These are phyloP conservation scores for Candida fluviatilis DNA, from an alignment of 805 yeast species.

Conservation along the genomic window DNA sequence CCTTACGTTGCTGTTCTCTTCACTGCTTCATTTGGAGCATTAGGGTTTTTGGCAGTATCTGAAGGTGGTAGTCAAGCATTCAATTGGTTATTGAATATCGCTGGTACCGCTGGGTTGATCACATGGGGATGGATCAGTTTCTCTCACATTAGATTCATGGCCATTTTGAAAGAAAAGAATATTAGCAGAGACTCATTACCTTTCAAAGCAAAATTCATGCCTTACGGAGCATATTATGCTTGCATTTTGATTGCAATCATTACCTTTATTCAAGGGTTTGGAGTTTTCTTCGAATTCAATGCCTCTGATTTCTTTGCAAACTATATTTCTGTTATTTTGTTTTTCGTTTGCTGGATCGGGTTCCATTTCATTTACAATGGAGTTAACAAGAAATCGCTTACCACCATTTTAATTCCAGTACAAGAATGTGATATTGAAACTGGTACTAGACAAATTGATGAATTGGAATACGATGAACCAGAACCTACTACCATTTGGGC, in stretches of 20 bases:
- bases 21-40: constrained; percentile 59
- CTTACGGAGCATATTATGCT: constrained; percentile 63
- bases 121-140: constrained; percentile 66
- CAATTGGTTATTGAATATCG: constrained; percentile 68
- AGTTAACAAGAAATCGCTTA: constrained; percentile 24
- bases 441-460: constrained; percentile 62
- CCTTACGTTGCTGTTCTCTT: constrained; percentile 54
- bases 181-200: constrained; percentile 69
- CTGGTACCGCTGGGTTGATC: constrained; percentile 74
- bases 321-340: constrained; percentile 64
- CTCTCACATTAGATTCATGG: constrained; percentile 68
- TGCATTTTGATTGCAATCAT: constrained; percentile 50
- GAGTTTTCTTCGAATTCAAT: constrained; percentile 52
- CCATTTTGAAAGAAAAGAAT: constrained; percentile 56
- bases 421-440: constrained; percentile 69
- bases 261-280: constrained; percentile 69
- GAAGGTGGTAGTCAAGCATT: constrained; percentile 55
- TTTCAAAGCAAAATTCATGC: constrained; percentile 70
- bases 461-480: constrained; percentile 52
- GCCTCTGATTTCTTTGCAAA: constrained; percentile 63
- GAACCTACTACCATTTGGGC: constrained; percentile 52
- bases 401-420: constrained; percentile 36
- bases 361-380: constrained; percentile 52
- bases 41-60: constrained; percentile 58
- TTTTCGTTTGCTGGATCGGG: constrained; percentile 49